Conservation (phyloP, 139 green algal species). For the Gonium pectorale region DNA sequence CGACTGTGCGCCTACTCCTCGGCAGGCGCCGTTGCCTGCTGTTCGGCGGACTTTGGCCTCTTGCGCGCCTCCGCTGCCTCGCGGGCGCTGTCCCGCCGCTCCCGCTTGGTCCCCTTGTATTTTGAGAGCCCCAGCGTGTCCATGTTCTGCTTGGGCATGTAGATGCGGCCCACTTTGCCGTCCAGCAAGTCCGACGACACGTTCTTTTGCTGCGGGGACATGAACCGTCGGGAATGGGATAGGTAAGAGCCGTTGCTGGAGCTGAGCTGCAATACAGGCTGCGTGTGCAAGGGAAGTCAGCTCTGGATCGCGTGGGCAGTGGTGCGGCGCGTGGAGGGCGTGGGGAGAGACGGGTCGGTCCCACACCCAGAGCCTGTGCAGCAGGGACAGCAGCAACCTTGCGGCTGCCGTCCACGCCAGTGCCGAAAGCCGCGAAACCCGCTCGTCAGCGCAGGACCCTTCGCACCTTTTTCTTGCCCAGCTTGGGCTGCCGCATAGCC, state of each 20-base stretch:
- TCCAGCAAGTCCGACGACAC: conserved; percentile 78
- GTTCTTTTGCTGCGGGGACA: conserved; percentile 89
- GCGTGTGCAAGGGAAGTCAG: too few relatives aligned
- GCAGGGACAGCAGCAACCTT: too few relatives aligned
- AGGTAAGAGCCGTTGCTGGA: too few relatives aligned
- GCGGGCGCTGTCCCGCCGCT: conserved; percentile 67
- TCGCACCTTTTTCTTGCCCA: conserved; percentile 87
- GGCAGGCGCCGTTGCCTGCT: not conserved
- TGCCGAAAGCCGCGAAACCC: too few relatives aligned
- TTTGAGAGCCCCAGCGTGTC: conserved; percentile 85
- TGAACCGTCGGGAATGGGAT: too few relatives aligned
- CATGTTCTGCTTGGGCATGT: conserved; percentile 92
- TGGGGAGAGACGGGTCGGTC: too few relatives aligned
- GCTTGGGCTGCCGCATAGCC: conserved; percentile 79
- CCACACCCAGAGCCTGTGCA: too few relatives aligned
- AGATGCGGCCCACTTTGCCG: conserved; percentile 93
- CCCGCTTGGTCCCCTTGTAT: conserved; percentile 91
- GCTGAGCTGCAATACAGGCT: too few relatives aligned
- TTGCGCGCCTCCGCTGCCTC: conserved; percentile 47
- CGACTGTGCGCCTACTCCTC: too few relatives aligned
- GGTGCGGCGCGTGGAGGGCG: too few relatives aligned
- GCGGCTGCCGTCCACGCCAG: too few relatives aligned
- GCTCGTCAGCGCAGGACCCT: not conserved
- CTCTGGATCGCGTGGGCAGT: too few relatives aligned
- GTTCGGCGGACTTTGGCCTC: not conserved